Conservation (phyloP, 2,329 filamentous ascomycete species). For the Hypomyces rosellus region DNA sequence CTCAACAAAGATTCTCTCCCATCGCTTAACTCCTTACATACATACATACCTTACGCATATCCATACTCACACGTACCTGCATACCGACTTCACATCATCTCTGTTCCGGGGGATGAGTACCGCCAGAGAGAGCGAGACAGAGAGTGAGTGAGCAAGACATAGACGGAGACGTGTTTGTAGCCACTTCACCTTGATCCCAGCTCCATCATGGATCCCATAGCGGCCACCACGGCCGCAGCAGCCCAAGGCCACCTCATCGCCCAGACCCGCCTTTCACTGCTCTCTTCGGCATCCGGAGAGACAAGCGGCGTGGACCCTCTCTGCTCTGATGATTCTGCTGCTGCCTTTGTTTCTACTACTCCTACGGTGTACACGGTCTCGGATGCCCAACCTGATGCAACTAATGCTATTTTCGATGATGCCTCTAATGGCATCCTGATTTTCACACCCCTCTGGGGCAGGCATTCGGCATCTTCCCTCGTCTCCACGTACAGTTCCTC, state of each 20-base stretch:
- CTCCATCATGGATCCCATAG: neutral
- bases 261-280: slow-evolving; percentile 28
- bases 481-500: neutral
- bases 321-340: slow-evolving; percentile 13
- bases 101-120: neutral
- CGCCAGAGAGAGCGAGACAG: neutral
- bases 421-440: slow-evolving; percentile 9
- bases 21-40: neutral
- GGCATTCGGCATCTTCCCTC: neutral
- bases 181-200: slow-evolving; percentile 1
- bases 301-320: slow-evolving; percentile 11
- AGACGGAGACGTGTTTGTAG: neutral
- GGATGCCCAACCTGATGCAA: slow-evolving; percentile 20
- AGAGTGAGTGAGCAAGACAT: neutral
- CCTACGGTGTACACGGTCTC: neutral
- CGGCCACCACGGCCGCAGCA: slow-evolving; percentile 18
- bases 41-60: too few species aligned
- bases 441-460: slow-evolving; percentile 1
- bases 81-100: neutral
- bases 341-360: slow-evolving; percentile 2
- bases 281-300: slow-evolving; percentile 9
- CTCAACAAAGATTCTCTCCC: too few species aligned
- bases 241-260: slow-evolving; percentile 26
- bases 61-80: neutral
- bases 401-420: slow-evolving; percentile 1